Evolutionary conservation across 1,139 yeast genomes (phyloP).

Genomic region (Candida sanyaensis): DNA sequence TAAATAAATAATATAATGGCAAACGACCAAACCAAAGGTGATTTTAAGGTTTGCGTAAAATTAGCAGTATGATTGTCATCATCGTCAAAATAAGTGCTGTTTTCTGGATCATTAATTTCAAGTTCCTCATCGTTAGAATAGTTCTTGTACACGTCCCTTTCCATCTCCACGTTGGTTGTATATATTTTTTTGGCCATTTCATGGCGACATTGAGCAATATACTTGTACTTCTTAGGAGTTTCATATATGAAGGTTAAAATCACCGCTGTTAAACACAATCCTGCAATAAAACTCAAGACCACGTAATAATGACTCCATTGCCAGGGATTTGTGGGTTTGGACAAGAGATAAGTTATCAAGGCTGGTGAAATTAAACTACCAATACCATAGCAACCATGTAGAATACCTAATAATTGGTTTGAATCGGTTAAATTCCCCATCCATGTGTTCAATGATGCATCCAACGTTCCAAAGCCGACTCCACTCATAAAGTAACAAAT

Average conservation of each 20-base stretch:
- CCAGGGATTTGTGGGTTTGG: constrained; percentile 38
- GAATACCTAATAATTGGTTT: constrained; percentile 62
- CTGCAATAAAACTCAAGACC: constrained; percentile 31
- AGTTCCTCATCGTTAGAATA: constrained; percentile 12
- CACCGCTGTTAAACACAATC: constrained; percentile 22
- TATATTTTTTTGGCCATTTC: constrained; percentile 11
- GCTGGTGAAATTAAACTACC: constrained; percentile 72
- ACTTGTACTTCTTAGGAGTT: constrained; percentile 55
- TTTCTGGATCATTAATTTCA: constrained; percentile 12
- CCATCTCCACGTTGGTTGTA: constrained; percentile 6
- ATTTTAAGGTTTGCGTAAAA: constrained; percentile 36
- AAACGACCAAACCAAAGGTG: constrained; percentile 48
- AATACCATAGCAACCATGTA: constrained; percentile 70
- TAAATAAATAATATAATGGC: constrained; percentile 56
- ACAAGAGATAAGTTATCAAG: constrained; percentile 47
- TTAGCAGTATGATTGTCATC: constrained; percentile 19
- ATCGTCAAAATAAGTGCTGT: constrained; percentile 11
- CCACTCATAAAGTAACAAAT: constrained; percentile 49
- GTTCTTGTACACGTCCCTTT: constrained; percentile 2
- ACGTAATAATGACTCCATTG: constrained; percentile 50
- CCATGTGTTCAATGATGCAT: constrained; percentile 61
- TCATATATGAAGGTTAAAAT: constrained; percentile 48
- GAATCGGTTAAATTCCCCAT: constrained; percentile 57
- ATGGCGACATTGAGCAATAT: constrained; percentile 20
- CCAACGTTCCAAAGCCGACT: constrained; percentile 60